These are phyloP conservation scores for Triglochin maritima DNA, from an alignment of 106 monocot species.

Conservation along the genomic window DNA sequence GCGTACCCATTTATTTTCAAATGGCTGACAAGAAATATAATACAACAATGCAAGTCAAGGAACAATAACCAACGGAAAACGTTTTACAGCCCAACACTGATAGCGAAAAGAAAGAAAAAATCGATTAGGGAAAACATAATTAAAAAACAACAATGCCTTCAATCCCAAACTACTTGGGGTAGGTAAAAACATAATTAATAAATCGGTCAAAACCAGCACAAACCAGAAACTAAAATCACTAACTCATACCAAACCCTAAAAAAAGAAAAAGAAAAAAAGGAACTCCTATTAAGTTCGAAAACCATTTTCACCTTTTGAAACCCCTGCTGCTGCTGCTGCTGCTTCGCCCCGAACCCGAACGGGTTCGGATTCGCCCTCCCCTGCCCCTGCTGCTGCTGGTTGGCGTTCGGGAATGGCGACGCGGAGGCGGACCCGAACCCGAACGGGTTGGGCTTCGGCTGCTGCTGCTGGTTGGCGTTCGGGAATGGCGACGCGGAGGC, in stretches of 20 bases:
- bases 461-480: constrained; percentile 25
- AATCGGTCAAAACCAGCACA: too few relatives aligned
- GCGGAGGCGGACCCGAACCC: constrained; percentile 61
- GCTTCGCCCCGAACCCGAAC: constrained; percentile 94
- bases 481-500: constrained; percentile 16
- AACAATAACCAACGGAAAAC: too few relatives aligned
- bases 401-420: constrained; percentile 8
- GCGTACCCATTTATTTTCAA: constrained; percentile 73
- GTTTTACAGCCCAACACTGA: too few relatives aligned
- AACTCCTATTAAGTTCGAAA: too few relatives aligned
- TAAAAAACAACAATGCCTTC: too few relatives aligned
- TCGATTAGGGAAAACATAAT: too few relatives aligned
- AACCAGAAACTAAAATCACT: not conserved
- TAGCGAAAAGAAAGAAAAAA: too few relatives aligned
- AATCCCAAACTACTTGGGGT: too few relatives aligned
- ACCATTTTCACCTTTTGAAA: constrained; percentile 9
- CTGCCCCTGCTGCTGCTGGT: constrained; percentile 41
- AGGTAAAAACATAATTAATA: too few relatives aligned
- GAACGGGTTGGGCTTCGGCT: constrained; percentile 60
- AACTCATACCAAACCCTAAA: not conserved
- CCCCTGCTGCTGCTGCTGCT: constrained; percentile 17
- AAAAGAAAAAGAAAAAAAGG: not conserved
- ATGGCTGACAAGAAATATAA: constrained; percentile 27
- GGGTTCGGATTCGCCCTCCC: constrained; percentile 58
- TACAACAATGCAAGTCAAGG: not conserved